Conservation (phyloP, 257 asterid genomes). For the Solanum ossicruentum region DNA sequence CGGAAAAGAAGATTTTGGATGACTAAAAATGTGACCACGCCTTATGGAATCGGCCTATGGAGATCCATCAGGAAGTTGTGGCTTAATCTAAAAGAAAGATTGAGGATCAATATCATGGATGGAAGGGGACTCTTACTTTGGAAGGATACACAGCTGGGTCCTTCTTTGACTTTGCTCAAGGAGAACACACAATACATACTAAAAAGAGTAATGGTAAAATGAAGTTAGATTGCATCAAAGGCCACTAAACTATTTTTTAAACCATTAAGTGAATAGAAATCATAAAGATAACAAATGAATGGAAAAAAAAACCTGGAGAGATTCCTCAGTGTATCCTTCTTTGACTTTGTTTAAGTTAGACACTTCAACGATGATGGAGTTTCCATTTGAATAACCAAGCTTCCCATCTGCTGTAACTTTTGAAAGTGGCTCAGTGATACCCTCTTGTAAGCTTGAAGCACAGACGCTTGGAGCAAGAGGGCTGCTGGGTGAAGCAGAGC, state of each 20-base stretch:
- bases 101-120: neutral
- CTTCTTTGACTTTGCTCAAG: neutral
- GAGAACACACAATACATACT: neutral
- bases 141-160: neutral
- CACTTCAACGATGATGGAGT: conserved; percentile 91
- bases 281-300: neutral
- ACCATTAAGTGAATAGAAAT: neutral
- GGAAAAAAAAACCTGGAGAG: conserved; percentile 56
- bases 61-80: neutral
- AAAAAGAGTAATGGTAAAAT: neutral
- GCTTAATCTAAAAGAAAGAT: neutral
- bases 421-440: conserved; percentile 57
- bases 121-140: neutral
- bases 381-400: conserved; percentile 76
- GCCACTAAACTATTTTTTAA: neutral
- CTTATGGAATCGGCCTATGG: neutral
- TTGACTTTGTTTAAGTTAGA: conserved; percentile 96
- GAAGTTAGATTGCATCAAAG: neutral
- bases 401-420: conserved; percentile 84
- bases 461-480: conserved; percentile 76
- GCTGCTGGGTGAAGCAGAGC: conserved; percentile 92
- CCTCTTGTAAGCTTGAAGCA: conserved; percentile 65
- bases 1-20: neutral
- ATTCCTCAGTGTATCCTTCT: conserved; percentile 96
- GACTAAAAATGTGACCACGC: neutral